These are phyloP conservation scores for Dissophora globulifera DNA, from an alignment of 192 early-diverging fungal genomes.

Conservation along the genomic window DNA sequence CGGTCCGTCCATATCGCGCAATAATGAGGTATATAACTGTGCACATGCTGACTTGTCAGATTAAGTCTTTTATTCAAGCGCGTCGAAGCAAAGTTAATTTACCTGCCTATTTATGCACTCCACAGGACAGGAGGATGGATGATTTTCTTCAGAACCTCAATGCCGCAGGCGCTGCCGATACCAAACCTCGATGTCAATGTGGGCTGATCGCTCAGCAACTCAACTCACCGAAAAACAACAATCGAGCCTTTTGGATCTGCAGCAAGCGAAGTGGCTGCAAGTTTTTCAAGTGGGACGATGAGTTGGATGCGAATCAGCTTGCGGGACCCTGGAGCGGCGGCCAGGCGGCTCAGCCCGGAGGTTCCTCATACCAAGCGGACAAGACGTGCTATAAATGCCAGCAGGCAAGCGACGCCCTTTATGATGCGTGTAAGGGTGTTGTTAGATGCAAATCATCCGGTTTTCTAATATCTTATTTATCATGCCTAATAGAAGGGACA, in stretches of 20 bases:
- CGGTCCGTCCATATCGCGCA: no score
- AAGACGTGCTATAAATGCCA: slow-evolving; percentile 10
- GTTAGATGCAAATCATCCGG: no score
- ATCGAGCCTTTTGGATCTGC: slow-evolving; percentile 20
- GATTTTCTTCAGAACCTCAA: slow-evolving; percentile 12
- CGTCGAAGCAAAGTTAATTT: background rate
- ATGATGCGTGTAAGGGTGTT: no score
- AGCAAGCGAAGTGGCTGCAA: slow-evolving; percentile 51
- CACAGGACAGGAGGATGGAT: slow-evolving; percentile 10
- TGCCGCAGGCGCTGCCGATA: background rate
- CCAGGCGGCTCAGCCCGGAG: background rate
- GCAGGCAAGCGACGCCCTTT: background rate
- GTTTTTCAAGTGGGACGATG: slow-evolving; percentile 73
- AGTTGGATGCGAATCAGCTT: background rate
- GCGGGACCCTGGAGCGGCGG: slow-evolving; percentile 4
- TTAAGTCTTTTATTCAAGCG: no score
- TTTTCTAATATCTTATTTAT: background rate
- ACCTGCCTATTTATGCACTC: background rate
- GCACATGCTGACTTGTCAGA: no score
- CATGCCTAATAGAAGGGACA: slow-evolving; percentile 15
- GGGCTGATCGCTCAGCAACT: slow-evolving; percentile 22
- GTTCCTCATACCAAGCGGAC: background rate
- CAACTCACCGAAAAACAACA: slow-evolving; percentile 10
- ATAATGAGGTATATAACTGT: no score
- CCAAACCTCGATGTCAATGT: slow-evolving; percentile 20